Conservation (phyloP, 768 basidiomycete genomes). For the Tephrocybe sp. region DNA sequence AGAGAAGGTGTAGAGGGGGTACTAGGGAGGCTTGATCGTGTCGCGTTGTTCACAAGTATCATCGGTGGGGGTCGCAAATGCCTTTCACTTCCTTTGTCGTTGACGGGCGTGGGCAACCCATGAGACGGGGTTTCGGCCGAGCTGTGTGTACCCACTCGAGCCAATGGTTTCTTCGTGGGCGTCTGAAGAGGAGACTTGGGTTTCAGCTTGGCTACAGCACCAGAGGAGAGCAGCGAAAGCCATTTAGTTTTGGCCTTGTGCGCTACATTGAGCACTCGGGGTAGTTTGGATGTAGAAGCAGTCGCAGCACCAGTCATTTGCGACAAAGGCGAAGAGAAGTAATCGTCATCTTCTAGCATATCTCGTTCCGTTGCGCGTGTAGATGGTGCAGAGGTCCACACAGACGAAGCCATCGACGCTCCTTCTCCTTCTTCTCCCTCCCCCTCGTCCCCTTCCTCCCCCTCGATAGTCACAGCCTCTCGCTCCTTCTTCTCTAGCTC, state of each 20-base stretch:
- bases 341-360: conserved; percentile 36
- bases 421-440: conserved; percentile 35
- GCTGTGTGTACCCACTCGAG: background rate
- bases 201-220: background rate
- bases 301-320: conserved; percentile 16
- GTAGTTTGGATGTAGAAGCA: conserved; percentile 35
- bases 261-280: conserved; percentile 36
- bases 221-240: conserved; percentile 42
- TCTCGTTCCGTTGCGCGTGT: conserved; percentile 31
- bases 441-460: conserved; percentile 36
- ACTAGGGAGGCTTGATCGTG: conserved; percentile 33
- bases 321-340: conserved; percentile 28
- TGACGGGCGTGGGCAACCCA: conserved; percentile 5
- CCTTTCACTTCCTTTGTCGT: too few relatives aligned
- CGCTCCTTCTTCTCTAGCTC: conserved; percentile 37
- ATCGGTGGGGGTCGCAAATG: conserved; percentile 27
- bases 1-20: too few relatives aligned
- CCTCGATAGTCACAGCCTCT: conserved; percentile 28
- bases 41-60: conserved; percentile 28
- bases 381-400: conserved; percentile 46
- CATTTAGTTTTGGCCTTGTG: conserved; percentile 57
- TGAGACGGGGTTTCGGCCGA: conserved; percentile 15
- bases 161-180: background rate
- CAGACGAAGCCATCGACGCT: conserved; percentile 53
- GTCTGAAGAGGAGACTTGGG: background rate